phyloP scores from a whole-genome alignment of 345 rosid genomes.

The Camelina sativa region DNA sequence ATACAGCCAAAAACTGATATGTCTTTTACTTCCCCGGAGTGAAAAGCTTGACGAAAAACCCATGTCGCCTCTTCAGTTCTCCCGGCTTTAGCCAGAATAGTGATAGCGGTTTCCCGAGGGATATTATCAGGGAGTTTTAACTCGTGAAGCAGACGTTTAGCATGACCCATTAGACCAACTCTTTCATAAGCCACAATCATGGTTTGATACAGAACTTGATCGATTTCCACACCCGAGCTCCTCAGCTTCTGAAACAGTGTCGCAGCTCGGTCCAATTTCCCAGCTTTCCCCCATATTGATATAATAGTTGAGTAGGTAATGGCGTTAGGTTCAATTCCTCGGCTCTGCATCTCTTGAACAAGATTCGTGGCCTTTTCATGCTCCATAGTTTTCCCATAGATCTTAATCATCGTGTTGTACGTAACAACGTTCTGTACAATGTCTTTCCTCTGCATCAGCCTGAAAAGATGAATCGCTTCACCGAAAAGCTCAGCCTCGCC shows the following conservation, averaged over 20 bases:
- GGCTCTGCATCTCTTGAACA: slow-evolving; percentile 83
- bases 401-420: slow-evolving; percentile 90
- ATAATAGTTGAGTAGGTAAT: slow-evolving; percentile 87
- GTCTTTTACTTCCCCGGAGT: slow-evolving; percentile 78
- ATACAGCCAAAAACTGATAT: slow-evolving; percentile 81
- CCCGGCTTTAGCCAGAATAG: slow-evolving; percentile 78
- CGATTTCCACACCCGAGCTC: slow-evolving; percentile 81
- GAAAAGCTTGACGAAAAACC: slow-evolving; percentile 85
- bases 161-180: slow-evolving; percentile 83
- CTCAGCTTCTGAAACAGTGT: slow-evolving; percentile 83
- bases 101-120: slow-evolving; percentile 73
- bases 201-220: slow-evolving; percentile 90
- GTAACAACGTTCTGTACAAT: slow-evolving; percentile 89
- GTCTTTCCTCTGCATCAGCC: slow-evolving; percentile 91
- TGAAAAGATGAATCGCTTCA: slow-evolving; percentile 87
- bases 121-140: slow-evolving; percentile 68
- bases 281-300: slow-evolving; percentile 91
- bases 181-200: slow-evolving; percentile 95
- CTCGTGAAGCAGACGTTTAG: slow-evolving; percentile 87
- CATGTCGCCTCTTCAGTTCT: slow-evolving; percentile 89
- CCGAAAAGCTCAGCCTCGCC: slow-evolving; percentile 94
- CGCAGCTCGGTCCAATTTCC: slow-evolving; percentile 88
- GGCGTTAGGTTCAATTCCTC: slow-evolving; percentile 86
- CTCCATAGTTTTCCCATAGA: slow-evolving; percentile 86
- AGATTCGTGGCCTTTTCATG: slow-evolving; percentile 91